Percentiles rank a stretch among this genome's conserved stretches.
Evolutionary conservation across 2,329 filamentous ascomycete species (phyloP).

Genomic region (Trichoderma sp.): DNA sequence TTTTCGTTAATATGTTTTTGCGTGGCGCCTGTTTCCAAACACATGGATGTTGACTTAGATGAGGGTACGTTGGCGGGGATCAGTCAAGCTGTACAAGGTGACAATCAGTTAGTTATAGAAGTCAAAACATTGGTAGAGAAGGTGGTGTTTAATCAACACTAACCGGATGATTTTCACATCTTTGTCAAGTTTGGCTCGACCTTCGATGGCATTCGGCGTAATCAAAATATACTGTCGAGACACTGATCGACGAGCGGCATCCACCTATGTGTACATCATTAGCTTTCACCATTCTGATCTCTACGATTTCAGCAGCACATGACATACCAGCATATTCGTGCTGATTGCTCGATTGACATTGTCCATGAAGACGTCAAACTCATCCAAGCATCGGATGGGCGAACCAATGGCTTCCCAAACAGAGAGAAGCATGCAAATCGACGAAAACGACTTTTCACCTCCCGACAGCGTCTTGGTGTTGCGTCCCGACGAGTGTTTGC

Average conservation of each 20-base stretch:
- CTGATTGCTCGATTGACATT: conserved; percentile 91
- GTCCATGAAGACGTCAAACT: conserved; percentile 99
- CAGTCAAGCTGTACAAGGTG: conserved; percentile 49
- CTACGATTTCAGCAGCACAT: background rate
- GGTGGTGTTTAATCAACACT: background rate
- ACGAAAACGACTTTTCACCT: conserved; percentile 97
- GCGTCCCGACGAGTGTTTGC: conserved; percentile 67
- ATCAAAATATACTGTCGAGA: conserved; percentile 95
- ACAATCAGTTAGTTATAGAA: conserved; percentile 31
- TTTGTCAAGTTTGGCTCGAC: conserved; percentile 56
- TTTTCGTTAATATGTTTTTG: background rate
- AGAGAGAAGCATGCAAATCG: conserved; percentile 86
- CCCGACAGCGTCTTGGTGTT: conserved; percentile 92
- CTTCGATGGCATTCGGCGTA: conserved; percentile 82
- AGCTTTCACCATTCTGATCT: background rate
- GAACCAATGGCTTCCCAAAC: conserved; percentile 99
- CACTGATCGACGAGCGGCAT: conserved; percentile 80
- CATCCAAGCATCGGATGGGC: conserved; percentile 89
- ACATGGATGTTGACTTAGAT: conserved; percentile 26
- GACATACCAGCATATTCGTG: conserved; percentile 83
- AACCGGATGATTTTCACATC: conserved; percentile 80
- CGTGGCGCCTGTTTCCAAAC: background rate
- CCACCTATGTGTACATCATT: conserved; percentile 57
- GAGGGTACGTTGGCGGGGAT: conserved; percentile 59
- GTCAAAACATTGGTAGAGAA: background rate